Conservation (phyloP, 768 basidiomycete species). For the Leccinellum albellum region DNA sequence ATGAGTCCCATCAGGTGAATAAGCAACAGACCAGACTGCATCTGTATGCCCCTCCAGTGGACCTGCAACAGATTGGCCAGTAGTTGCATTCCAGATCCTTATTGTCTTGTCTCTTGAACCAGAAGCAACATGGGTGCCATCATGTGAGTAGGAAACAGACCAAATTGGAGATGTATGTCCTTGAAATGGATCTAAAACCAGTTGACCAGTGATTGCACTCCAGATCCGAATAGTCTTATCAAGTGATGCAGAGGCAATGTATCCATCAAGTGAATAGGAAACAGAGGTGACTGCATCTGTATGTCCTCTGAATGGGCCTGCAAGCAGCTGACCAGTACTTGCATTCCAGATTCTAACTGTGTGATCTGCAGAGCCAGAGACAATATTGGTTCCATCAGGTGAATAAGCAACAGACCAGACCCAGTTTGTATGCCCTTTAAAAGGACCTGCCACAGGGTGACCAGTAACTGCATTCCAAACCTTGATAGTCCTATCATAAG, state of each 20-base stretch:
- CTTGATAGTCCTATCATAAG: background rate
- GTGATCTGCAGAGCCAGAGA: background rate
- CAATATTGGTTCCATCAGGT: background rate
- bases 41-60: background rate
- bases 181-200: background rate
- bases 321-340: background rate
- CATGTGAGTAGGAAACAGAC: background rate
- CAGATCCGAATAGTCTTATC: background rate
- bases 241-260: background rate
- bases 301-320: background rate
- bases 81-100: background rate
- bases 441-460: background rate
- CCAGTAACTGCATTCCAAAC: background rate
- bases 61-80: background rate
- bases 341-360: background rate
- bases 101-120: background rate
- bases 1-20: background rate
- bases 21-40: background rate
- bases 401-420: background rate
- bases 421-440: background rate
- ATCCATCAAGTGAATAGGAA: background rate
- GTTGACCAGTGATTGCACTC: background rate
- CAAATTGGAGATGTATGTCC: background rate
- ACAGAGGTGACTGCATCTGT: background rate
- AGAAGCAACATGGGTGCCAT: constrained; percentile 1